Evolutionary conservation across 495 filamentous ascomycete species (phyloP).

Genomic region (Talaromyces adpressus): DNA sequence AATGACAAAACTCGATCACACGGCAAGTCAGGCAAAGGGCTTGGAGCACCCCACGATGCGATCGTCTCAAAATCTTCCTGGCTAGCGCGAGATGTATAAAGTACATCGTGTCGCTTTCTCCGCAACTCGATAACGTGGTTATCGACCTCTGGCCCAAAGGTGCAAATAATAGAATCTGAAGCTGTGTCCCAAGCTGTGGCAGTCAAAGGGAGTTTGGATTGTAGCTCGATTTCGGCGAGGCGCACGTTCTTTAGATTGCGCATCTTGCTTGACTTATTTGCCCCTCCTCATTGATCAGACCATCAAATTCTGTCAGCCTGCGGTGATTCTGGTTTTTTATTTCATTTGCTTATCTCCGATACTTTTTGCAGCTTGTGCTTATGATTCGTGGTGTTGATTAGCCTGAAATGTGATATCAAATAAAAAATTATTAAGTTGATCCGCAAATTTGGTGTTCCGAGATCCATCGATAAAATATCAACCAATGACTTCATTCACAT

Average conservation of each 20-base stretch:
- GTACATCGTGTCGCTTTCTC: constrained; percentile 32
- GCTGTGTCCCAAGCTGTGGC: constrained; percentile 72
- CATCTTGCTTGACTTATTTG: constrained; percentile 46
- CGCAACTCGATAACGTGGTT: constrained; percentile 59
- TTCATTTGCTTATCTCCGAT: background rate
- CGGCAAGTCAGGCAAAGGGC: constrained; percentile 57
- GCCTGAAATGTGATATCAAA: background rate
- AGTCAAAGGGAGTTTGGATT: constrained; percentile 51
- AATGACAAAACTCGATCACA: constrained; percentile 67
- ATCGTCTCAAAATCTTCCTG: constrained; percentile 45
- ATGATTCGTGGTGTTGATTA: background rate
- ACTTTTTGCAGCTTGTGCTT: background rate
- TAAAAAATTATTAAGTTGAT: background rate
- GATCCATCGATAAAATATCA: constrained; percentile 21
- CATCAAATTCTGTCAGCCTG: background rate
- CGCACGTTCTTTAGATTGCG: constrained; percentile 71
- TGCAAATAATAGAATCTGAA: constrained; percentile 63
- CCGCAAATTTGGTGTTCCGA: constrained; percentile 38
- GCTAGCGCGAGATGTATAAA: constrained; percentile 27
- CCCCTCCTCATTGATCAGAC: constrained; percentile 31
- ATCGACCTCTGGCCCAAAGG: constrained; percentile 62
- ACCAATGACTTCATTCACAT: constrained; percentile 47
- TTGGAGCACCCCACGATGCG: constrained; percentile 81
- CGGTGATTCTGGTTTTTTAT: background rate
- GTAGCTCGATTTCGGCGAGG: constrained; percentile 50